Evolutionary conservation across 2,329 filamentous ascomycete species (phyloP).

Genomic region (Xylaria sp.): DNA sequence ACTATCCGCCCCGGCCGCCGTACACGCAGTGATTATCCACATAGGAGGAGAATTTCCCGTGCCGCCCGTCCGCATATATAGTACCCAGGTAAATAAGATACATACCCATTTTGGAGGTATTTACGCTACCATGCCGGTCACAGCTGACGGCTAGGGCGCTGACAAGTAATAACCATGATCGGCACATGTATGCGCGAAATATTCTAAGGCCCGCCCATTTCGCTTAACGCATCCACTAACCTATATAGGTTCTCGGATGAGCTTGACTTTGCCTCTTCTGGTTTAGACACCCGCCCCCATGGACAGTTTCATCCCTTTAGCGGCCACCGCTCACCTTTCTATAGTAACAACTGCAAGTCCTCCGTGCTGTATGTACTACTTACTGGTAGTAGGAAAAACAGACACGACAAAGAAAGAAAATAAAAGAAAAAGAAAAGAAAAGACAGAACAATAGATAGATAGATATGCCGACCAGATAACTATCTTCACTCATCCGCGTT

Average conservation of each 20-base stretch:
- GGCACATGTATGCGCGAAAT: neutral
- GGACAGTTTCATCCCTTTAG: neutral
- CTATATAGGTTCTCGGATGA: neutral
- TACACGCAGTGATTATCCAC: too few species aligned
- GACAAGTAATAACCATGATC: constrained; percentile 13
- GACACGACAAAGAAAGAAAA: neutral
- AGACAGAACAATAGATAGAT: neutral
- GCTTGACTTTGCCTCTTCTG: neutral
- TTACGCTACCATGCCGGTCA: neutral
- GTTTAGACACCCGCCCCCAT: neutral
- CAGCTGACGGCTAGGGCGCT: constrained; percentile 20
- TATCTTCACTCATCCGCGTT: neutral
- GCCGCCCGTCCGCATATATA: too few species aligned
- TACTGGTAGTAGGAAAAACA: neutral
- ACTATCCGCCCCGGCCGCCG: too few species aligned
- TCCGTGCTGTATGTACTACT: too few species aligned
- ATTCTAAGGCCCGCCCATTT: constrained; percentile 13
- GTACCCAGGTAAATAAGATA: too few species aligned
- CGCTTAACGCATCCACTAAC: too few species aligned
- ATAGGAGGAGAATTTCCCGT: too few species aligned
- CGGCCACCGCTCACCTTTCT: too few species aligned
- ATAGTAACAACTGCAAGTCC: too few species aligned
- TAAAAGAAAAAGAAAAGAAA: neutral
- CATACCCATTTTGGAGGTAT: neutral
- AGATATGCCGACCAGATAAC: neutral